Evolutionary conservation across 2,329 filamentous ascomycete species (phyloP), one percentile per base, ranked within the genome.

Genomic region (Fulvia fulva): DNA sequence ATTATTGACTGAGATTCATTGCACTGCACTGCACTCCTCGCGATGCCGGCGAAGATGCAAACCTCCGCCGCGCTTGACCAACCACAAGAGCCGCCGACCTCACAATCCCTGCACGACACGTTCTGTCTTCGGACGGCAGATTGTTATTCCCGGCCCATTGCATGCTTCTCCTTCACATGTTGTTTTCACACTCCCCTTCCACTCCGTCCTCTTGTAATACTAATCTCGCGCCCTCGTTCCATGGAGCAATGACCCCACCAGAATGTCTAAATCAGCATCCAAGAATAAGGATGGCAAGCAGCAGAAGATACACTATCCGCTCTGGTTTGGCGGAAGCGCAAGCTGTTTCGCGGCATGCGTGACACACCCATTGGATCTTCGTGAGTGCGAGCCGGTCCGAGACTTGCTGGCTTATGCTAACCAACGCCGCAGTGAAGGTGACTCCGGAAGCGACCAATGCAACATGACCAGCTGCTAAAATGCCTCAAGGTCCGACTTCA

Each of bases 271-370:
- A 62, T 67, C 76, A 61, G 71, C 58, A 73, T 65, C 68, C 59
- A 78, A 78, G 69, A 74, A 70, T 68, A 72, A 77, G 61, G 73
- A 76, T 69, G 70, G 75, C 54, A 73, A 74, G 65, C 71, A 71
- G 68, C 72, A 58, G 59, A 70, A 51, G 28, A 73, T 80, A 63
- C 73, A 75, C 59, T 81, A 81, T 68, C 79, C 79, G 12, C 76
- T 81, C 65, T 97, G 93, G 94, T 97, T 99, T 74, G 94, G 94
- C 63, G 94, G 94, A 56, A 96, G 90, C 73, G 91, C 93, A 52
- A 94, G 90, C 71, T 95, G 90, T 73, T 87, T 94, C 80, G 93
- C 93, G 37, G 92, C 93, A 46, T 87, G 86, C 67, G 89, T 96
- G 51, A 97, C 93, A 28, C 93, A 97, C 81, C 93, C 93, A 51